A percentile compares a stretch with the other conserved stretches of the same genome.
Evolutionary conservation across 108 stramenopile species (phyloP).

Genomic region (Bacterosira constricta): DNA sequence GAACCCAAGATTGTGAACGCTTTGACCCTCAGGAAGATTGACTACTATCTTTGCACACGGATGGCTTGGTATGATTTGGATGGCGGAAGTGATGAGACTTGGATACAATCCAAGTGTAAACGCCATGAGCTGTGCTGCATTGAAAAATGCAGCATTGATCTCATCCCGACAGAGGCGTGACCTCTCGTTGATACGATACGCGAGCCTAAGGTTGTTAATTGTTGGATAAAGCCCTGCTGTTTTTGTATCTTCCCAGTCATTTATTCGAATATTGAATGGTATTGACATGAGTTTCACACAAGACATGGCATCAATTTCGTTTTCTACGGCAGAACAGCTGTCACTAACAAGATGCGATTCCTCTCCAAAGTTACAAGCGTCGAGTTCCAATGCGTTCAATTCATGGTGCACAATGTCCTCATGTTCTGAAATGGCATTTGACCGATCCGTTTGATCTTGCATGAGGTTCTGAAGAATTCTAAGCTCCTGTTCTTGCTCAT

Average conservation of each 20-base stretch:
- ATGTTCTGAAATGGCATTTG: conserved; percentile 5
- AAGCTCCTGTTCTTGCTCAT: conserved; percentile 36
- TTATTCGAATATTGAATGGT: conserved; percentile 28
- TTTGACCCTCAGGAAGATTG: conserved; percentile 19
- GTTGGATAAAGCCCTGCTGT: conserved; percentile 25
- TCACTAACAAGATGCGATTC: conserved; percentile 35
- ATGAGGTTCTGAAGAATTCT: conserved; percentile 31
- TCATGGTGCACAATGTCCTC: conserved; percentile 30
- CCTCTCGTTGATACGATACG: conserved; percentile 36
- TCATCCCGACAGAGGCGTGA: conserved; percentile 25
- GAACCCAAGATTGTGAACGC: conserved; percentile 43
- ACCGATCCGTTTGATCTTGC: conserved; percentile 32
- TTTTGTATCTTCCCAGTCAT: neutral
- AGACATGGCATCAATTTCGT: conserved; percentile 34
- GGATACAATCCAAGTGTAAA: conserved; percentile 31
- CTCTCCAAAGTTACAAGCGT: conserved; percentile 29
- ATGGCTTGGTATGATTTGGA: conserved; percentile 31
- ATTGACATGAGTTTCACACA: conserved; percentile 30
- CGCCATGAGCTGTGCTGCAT: conserved; percentile 37
- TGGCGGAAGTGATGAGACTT: conserved; percentile 15
- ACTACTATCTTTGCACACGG: conserved; percentile 44
- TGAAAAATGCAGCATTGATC: conserved; percentile 37
- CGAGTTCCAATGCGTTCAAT: conserved; percentile 39
- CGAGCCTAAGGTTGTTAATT: conserved; percentile 46
- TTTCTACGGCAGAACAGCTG: conserved; percentile 12